Conservation (phyloP, 257 asterid species). For the Przewalskia tangutica region DNA sequence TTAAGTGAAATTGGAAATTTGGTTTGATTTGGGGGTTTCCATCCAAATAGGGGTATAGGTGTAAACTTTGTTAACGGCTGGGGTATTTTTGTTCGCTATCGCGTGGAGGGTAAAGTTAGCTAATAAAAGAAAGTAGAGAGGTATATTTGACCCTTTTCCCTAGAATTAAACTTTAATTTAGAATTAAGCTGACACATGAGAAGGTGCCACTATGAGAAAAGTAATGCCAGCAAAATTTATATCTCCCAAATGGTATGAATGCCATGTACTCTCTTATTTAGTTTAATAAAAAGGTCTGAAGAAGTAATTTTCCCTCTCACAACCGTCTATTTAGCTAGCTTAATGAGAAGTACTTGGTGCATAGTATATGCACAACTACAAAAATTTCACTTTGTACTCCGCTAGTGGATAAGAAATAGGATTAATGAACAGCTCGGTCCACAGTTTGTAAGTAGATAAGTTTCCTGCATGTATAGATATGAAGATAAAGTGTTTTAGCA, state of each 20-base stretch:
- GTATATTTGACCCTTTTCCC: too few relatives aligned
- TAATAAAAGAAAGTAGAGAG: too few relatives aligned
- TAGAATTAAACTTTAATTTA: not conserved
- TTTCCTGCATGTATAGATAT: conserved; percentile 6
- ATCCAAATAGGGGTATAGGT: too few relatives aligned
- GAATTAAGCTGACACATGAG: not conserved
- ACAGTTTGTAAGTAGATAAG: not conserved
- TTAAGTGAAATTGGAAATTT: too few relatives aligned
- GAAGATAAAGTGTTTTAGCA: conserved; percentile 19
- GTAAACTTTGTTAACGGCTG: too few relatives aligned
- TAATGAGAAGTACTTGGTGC: not conserved
- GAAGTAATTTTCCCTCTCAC: not conserved
- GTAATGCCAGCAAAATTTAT: not conserved
- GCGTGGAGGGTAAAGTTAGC: too few relatives aligned
- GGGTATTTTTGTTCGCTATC: too few relatives aligned
- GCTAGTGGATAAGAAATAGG: not conserved
- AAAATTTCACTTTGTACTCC: not conserved
- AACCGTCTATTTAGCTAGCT: not conserved
- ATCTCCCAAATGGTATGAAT: not conserved
- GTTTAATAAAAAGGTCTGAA: not conserved
- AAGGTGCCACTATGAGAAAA: not conserved
- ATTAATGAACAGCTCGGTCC: not conserved
- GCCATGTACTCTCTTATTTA: not conserved
- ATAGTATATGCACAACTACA: not conserved
- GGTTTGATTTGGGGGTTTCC: too few relatives aligned